Percentiles rank a stretch among this genome's conserved stretches.
Evolutionary conservation across 768 basidiomycete species (phyloP).

Genomic region (Rhodotorula toruloides): DNA sequence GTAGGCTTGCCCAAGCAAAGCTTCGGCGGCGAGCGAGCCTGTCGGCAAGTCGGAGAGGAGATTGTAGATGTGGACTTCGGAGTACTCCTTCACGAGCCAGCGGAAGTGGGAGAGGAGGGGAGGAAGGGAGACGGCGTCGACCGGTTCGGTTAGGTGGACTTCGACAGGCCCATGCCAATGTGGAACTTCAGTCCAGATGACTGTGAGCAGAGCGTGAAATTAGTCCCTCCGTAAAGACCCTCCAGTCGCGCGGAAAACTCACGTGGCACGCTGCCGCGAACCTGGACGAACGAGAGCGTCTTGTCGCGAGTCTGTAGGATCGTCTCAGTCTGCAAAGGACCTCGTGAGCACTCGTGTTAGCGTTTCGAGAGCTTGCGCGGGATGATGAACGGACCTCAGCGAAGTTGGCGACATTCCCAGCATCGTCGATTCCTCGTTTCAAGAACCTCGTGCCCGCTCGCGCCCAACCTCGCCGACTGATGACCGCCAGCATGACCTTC

Average conservation of each 20-base stretch:
- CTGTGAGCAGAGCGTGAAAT: conserved; percentile 15
- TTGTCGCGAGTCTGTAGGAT: conserved; percentile 61
- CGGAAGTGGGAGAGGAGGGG: conserved; percentile 16
- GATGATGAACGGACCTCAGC: conserved; percentile 62
- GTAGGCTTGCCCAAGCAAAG: conserved; percentile 14
- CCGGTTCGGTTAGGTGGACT: conserved; percentile 1
- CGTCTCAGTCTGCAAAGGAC: conserved; percentile 18
- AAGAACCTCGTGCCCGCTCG: conserved; percentile 89
- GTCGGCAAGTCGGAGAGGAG: conserved; percentile 6
- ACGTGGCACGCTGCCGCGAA: conserved; percentile 89
- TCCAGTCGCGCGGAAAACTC: conserved; percentile 46
- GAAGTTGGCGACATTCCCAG: conserved; percentile 88
- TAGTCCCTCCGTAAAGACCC: too few species aligned
- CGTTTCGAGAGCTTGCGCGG: background rate
- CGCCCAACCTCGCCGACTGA: conserved; percentile 77
- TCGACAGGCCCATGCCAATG: background rate
- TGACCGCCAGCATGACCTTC: conserved; percentile 66
- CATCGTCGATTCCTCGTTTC: conserved; percentile 85
- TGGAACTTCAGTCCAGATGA: conserved; percentile 51
- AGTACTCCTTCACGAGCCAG: background rate
- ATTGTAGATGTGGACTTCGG: background rate
- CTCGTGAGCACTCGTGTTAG: background rate
- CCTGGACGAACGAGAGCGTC: conserved; percentile 74
- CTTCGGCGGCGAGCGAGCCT: background rate
- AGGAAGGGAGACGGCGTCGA: background rate